Conservation (phyloP, 2,329 filamentous ascomycete genomes). For the Aotearoamyces nothofagi region DNA sequence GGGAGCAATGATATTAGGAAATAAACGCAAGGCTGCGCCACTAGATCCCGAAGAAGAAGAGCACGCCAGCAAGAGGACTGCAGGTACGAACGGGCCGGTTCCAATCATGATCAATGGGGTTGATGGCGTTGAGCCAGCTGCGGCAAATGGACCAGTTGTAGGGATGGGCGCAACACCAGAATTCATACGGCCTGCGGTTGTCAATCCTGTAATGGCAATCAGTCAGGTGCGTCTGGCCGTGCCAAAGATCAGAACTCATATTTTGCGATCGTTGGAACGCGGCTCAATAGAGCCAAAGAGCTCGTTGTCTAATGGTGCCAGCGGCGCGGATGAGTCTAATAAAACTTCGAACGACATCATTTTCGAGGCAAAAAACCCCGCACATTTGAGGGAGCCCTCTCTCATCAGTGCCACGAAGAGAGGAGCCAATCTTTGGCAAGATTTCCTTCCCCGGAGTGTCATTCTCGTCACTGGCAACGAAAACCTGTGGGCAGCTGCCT, state of each 20-base stretch:
- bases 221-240: slow-evolving; percentile 79
- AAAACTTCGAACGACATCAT: slow-evolving; percentile 56
- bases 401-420: slow-evolving; percentile 70
- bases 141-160: slow-evolving; percentile 38
- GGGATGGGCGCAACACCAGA: slow-evolving; percentile 60
- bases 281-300: slow-evolving; percentile 30
- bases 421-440: slow-evolving; percentile 77
- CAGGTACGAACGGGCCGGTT: slow-evolving; percentile 50
- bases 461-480: slow-evolving; percentile 84
- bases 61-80: slow-evolving; percentile 41
- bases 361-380: slow-evolving; percentile 66
- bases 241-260: slow-evolving; percentile 70
- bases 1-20: slow-evolving; percentile 73
- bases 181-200: slow-evolving; percentile 73
- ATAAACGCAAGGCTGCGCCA: slow-evolving; percentile 70
- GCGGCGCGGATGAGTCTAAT: slow-evolving; percentile 41
- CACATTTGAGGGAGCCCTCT: slow-evolving; percentile 62
- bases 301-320: slow-evolving; percentile 18
- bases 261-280: slow-evolving; percentile 66
- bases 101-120: slow-evolving; percentile 62
- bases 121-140: slow-evolving; percentile 63
- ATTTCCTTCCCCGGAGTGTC: slow-evolving; percentile 75
- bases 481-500: slow-evolving; percentile 83
- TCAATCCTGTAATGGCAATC: slow-evolving; percentile 67
- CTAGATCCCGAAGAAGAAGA: slow-evolving; percentile 56